Base-by-base conservation (phyloP, 306 rosid species). In the Vicia faba region DNA sequence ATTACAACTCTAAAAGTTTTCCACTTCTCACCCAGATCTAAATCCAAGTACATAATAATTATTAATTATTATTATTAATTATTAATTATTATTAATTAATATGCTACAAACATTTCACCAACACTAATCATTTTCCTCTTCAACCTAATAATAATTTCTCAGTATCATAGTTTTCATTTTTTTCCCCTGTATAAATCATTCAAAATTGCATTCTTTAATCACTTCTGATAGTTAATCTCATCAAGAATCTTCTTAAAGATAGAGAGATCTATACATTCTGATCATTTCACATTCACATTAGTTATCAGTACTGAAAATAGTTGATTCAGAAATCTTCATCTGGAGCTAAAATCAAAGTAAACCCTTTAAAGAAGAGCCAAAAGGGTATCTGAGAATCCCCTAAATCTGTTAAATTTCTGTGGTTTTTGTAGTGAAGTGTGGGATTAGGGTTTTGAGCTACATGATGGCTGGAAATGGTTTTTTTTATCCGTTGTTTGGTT, bases 391-490 rank as follows among this genome's bases (percentile, higher is more conserved):
- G 11, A 38, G 41, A 78, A 68, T 75, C 79, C 64, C 69, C 25
- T 15, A 61, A 75, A 29, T 78, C 70, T 73, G 56, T 60, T 46
- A 33, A 84, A 58, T 85, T 85, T 72, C 58, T 36, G 23, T 57
- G 69, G 7, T 78, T 77, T 74, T 19, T 45, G 39, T 71, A 68
- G 41, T 53, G 8, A 31, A 77, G 58, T 58, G 40, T 49, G 46
- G 56, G 41, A 46, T 31, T 31, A 56, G 18, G 64, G 61, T 54
- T 25, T 54, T 54, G 16, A 54, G 61, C 2, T 2, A 7, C 64
- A 87, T 88, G 90, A 84, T 53, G 64, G 80, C 79, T 3, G 91
- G 91, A 66, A 85, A 88, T 80, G 96, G 96, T 63, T 77, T 90
- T 45, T 84, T 88, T 61, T 90, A 83, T 70, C 96, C 87, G 11